Conservation (phyloP, 2,329 filamentous ascomycete genomes). For the Cyclaneusma minus region DNA sequence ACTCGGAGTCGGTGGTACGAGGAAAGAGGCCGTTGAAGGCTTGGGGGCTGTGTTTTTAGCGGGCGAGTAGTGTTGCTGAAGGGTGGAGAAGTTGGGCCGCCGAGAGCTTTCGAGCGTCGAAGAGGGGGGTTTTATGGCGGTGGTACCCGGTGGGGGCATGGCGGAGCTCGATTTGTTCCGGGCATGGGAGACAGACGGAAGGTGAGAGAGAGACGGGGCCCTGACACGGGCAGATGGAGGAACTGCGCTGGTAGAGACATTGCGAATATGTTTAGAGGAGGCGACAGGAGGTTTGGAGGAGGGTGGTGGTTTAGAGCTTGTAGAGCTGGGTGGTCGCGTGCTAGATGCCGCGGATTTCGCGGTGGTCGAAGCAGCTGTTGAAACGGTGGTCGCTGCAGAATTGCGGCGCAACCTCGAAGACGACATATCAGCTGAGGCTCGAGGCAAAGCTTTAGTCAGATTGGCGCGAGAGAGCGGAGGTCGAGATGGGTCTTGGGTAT, state of each 20-base stretch:
- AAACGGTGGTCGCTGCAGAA: too few species aligned
- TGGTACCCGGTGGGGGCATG: slow-evolving; percentile 4
- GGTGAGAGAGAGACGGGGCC: slow-evolving; percentile 8
- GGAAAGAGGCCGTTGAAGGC: slow-evolving; percentile 38
- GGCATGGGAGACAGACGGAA: slow-evolving; percentile 5
- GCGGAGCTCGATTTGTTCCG: slow-evolving; percentile 5
- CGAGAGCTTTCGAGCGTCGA: slow-evolving; percentile 1
- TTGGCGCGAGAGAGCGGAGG: slow-evolving; percentile 9
- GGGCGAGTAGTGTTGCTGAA: slow-evolving; percentile 54
- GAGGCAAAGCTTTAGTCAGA: slow-evolving; percentile 2
- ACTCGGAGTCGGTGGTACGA: slow-evolving; percentile 44
- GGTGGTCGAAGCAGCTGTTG: background rate
- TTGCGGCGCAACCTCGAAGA: too few species aligned
- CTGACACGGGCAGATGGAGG: slow-evolving; percentile 12
- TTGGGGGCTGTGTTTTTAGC: slow-evolving; percentile 45
- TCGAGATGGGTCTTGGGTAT: too few species aligned
- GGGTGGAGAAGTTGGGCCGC: slow-evolving; percentile 33
- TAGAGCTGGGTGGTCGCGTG: too few species aligned
- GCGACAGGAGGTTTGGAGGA: slow-evolving; percentile 13
- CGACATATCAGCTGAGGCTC: too few species aligned
- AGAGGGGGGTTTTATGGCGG: slow-evolving; percentile 3
- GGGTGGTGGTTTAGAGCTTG: too few species aligned
- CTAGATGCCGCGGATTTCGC: too few species aligned
- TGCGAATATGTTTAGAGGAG: slow-evolving; percentile 13
- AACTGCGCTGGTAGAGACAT: slow-evolving; percentile 12